These are phyloP conservation scores for Endocarpon pusillum DNA, from an alignment of 495 filamentous ascomycete genomes.

Conservation along the genomic window DNA sequence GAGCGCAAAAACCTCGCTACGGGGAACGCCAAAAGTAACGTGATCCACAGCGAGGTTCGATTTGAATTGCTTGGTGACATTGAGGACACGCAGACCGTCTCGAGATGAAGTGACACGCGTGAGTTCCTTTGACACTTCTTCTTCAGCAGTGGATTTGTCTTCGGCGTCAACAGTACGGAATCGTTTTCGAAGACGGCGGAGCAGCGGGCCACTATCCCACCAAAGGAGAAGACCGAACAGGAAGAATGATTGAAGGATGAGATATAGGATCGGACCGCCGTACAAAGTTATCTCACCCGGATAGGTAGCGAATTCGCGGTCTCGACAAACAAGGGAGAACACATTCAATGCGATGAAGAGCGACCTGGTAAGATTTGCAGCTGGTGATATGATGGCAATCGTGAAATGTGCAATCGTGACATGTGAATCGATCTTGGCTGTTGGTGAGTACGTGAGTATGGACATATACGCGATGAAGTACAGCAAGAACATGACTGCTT, in stretches of 20 bases:
- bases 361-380: conserved; percentile 47
- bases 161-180: conserved; percentile 23
- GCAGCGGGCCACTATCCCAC: conserved; percentile 47
- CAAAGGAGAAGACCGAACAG: conserved; percentile 53
- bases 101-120: conserved; percentile 27
- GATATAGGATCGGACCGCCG: conserved; percentile 62
- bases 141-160: conserved; percentile 24
- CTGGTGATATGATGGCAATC: conserved; percentile 48
- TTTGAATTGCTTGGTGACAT: conserved; percentile 62
- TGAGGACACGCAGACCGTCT: conserved; percentile 56
- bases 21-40: conserved; percentile 60
- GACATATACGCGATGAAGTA: conserved; percentile 61
- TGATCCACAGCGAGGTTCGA: conserved; percentile 57
- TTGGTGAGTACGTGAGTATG: conserved; percentile 48
- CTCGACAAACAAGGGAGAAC: conserved; percentile 56
- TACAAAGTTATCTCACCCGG: conserved; percentile 56
- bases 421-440: conserved; percentile 37
- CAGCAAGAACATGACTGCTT: conserved; percentile 53
- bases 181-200: conserved; percentile 22
- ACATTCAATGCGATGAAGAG: conserved; percentile 62
- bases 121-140: conserved; percentile 30
- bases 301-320: conserved; percentile 39
- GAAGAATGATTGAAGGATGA: conserved; percentile 48
- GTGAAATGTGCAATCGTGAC: conserved; percentile 49
- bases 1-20: conserved; percentile 67